Evolutionary conservation across 73 alveolate genomes (phyloP).

Genomic region (Durusdinium trenchii): DNA sequence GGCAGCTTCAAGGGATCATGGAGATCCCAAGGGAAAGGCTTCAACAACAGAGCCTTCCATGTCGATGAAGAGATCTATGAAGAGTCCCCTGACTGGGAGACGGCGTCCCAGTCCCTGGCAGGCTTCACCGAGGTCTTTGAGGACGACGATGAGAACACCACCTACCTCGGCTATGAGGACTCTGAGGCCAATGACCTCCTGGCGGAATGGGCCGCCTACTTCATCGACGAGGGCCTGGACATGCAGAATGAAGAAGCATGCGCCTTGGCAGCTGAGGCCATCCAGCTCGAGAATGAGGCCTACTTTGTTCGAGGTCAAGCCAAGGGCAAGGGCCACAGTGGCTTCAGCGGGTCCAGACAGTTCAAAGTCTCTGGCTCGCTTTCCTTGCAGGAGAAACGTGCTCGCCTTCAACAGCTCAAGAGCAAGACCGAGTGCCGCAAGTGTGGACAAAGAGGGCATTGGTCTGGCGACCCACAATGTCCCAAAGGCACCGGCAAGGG

Average conservation of each 20-base stretch:
- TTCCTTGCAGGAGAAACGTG: neutral
- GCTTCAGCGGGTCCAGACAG: neutral
- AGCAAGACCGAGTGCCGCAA: neutral
- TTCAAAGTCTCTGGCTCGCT: neutral
- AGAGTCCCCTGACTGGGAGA: neutral
- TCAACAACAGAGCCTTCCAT: neutral
- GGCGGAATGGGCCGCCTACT: neutral
- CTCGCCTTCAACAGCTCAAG: neutral
- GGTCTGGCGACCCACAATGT: neutral
- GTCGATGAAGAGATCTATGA: neutral
- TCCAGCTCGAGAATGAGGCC: neutral
- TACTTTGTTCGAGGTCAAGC: neutral
- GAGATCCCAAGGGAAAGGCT: too few species aligned
- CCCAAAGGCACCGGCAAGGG: neutral
- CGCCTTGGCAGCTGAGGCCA: neutral
- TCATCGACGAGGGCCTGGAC: conserved; percentile 23
- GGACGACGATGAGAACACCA: neutral
- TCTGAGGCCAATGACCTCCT: neutral
- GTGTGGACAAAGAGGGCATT: neutral
- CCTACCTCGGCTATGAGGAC: neutral
- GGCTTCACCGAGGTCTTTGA: too few species aligned
- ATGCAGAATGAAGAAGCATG: neutral
- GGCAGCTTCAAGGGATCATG: neutral
- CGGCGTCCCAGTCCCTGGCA: neutral
- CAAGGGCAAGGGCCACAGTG: neutral